A percentile compares a stretch with the other conserved stretches of the same genome.
Evolutionary conservation across 1,284 basidiomycete genomes (phyloP).

Genomic region (Austroboletus rostrupii): DNA sequence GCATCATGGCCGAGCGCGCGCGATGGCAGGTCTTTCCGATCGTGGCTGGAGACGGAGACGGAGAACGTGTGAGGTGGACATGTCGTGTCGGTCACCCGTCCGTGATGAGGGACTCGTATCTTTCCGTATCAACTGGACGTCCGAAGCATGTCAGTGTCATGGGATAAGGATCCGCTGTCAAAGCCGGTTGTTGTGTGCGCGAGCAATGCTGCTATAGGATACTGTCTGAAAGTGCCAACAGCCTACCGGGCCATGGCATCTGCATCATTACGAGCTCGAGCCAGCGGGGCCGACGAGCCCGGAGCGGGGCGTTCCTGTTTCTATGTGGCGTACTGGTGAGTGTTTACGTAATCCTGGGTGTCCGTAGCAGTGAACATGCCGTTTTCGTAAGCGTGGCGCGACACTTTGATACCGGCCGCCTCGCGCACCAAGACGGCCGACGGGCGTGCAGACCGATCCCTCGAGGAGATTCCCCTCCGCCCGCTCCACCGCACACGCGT

Average conservation of each 20-base stretch:
- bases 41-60: slow-evolving; percentile 4
- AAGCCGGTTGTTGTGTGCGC: slow-evolving; percentile 6
- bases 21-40: slow-evolving; percentile 8
- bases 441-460: slow-evolving; percentile 1
- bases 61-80: slow-evolving; percentile 2
- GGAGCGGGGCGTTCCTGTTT: slow-evolving; percentile 9
- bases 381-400: neutral
- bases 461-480: slow-evolving; percentile 28
- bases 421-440: slow-evolving; percentile 1
- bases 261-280: neutral
- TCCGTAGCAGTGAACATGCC: no score
- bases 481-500: slow-evolving; percentile 14
- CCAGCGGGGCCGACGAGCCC: neutral
- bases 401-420: slow-evolving; percentile 1
- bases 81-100: neutral
- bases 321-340: no score
- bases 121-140: slow-evolving; percentile 5
- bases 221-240: neutral
- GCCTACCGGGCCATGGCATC: neutral
- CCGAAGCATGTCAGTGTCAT: slow-evolving; percentile 9
- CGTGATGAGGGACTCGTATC: slow-evolving; percentile 10
- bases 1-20: slow-evolving; percentile 3
- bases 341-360: no score
- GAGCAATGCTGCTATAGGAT: no score
- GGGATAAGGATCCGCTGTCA: slow-evolving; percentile 12